Evolutionary conservation across 2,329 filamentous ascomycete genomes (phyloP).

Genomic region (Ophiocordyceps camponoti-rufipedis): DNA sequence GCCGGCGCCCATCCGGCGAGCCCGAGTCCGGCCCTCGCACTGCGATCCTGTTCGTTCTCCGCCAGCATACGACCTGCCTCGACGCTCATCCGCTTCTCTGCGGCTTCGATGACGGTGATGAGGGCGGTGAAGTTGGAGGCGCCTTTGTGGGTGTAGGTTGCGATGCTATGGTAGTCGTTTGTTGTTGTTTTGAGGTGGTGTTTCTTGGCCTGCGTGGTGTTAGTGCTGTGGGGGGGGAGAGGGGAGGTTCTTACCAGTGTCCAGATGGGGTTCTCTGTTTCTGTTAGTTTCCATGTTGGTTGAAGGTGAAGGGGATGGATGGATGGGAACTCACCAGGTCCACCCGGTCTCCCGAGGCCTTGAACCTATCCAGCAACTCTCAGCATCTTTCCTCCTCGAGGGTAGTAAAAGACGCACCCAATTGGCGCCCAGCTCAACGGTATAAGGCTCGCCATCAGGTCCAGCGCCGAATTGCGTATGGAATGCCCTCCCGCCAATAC

Average conservation of each 20-base stretch:
- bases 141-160: constrained; percentile 42
- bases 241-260: constrained; percentile 16
- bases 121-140: constrained; percentile 28
- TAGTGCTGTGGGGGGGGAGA: neutral
- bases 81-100: constrained; percentile 24
- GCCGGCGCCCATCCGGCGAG: constrained; percentile 45
- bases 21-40: constrained; percentile 36
- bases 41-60: constrained; percentile 43
- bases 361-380: constrained; percentile 3
- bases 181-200: constrained; percentile 21
- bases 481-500: constrained; percentile 43
- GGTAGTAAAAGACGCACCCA: constrained; percentile 24
- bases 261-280: constrained; percentile 42
- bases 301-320: too few relatives aligned
- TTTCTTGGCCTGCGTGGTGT: neutral
- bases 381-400: neutral
- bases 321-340: constrained; percentile 6
- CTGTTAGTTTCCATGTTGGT: too few relatives aligned
- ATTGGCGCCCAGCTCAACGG: constrained; percentile 48
- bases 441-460: constrained; percentile 31
- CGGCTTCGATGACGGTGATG: constrained; percentile 29
- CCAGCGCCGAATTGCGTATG: constrained; percentile 36
- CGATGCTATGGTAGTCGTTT: constrained; percentile 39
- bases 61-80: constrained; percentile 38
- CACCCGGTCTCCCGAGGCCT: constrained; percentile 7